Conservation (phyloP, 2,329 filamentous ascomycete genomes). For the Gaeumannomyces sp. region DNA sequence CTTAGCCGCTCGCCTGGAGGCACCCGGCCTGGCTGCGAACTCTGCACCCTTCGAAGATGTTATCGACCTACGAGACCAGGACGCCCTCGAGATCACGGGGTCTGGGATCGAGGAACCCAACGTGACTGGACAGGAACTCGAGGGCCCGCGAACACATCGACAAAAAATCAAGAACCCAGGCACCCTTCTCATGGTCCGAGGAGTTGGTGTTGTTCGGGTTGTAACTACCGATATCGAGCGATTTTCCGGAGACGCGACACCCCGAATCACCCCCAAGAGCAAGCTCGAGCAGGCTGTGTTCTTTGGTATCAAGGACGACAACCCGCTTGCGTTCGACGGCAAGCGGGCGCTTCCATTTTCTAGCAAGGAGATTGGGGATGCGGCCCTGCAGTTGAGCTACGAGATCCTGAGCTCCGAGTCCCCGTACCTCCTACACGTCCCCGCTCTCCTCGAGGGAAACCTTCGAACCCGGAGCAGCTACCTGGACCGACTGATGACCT, state of each 20-base stretch:
- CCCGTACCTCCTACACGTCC: conserved; percentile 64
- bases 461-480: conserved; percentile 67
- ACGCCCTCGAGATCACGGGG: conserved; percentile 56
- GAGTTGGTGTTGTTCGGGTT: conserved; percentile 55
- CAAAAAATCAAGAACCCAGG: conserved; percentile 56
- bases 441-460: conserved; percentile 75
- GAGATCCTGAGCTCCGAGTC: conserved; percentile 77
- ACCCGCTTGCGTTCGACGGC: conserved; percentile 78
- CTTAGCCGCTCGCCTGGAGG: conserved; percentile 59
- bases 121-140: conserved; percentile 26
- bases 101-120: conserved; percentile 58
- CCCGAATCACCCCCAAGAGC: conserved; percentile 70
- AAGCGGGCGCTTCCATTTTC: conserved; percentile 61
- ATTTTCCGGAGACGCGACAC: conserved; percentile 51
- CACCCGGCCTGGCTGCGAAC: conserved; percentile 58
- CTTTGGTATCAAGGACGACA: conserved; percentile 75
- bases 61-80: conserved; percentile 67
- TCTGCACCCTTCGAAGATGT: conserved; percentile 76
- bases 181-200: conserved; percentile 55
- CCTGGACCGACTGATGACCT: conserved; percentile 65
- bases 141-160: conserved; percentile 44
- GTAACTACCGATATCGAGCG: conserved; percentile 52
- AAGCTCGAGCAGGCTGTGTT: conserved; percentile 95
- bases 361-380: conserved; percentile 63
- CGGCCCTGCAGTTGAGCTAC: conserved; percentile 70